Evolutionary conservation across 805 yeast species (phyloP).

Genomic region (Cyberlindnera suaveolens): DNA sequence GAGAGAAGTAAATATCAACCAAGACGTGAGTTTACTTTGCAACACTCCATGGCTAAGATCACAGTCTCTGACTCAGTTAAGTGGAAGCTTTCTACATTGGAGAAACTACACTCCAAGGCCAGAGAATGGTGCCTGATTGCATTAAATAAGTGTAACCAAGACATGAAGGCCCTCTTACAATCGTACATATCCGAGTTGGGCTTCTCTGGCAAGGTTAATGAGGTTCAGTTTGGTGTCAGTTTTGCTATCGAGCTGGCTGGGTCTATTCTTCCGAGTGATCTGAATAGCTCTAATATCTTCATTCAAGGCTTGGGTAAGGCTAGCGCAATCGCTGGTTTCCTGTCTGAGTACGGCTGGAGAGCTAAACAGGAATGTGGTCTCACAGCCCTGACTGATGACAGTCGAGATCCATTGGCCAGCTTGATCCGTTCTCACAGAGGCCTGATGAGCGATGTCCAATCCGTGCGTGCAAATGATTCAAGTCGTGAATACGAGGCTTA

Average conservation of each 20-base stretch:
- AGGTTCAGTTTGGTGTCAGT: slow-evolving; percentile 72
- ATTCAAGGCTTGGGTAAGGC: slow-evolving; percentile 31
- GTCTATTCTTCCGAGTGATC: slow-evolving; percentile 54
- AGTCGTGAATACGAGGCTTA: slow-evolving; percentile 32
- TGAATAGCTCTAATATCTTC: slow-evolving; percentile 51
- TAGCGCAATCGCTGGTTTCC: slow-evolving; percentile 62
- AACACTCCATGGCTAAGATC: slow-evolving; percentile 33
- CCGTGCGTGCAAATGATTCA: slow-evolving; percentile 40
- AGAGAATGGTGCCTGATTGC: slow-evolving; percentile 60
- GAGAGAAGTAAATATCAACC: slow-evolving; percentile 85
- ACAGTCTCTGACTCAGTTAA: slow-evolving; percentile 66
- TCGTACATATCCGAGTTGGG: slow-evolving; percentile 57
- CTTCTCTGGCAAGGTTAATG: slow-evolving; percentile 28
- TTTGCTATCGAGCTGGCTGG: slow-evolving; percentile 91
- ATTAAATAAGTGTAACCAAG: slow-evolving; percentile 56
- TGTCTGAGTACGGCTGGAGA: slow-evolving; percentile 75
- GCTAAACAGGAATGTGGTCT: slow-evolving; percentile 32
- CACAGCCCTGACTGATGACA: slow-evolving; percentile 26
- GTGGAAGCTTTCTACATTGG: slow-evolving; percentile 69
- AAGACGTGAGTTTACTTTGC: slow-evolving; percentile 51
- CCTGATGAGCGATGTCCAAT: slow-evolving; percentile 74
- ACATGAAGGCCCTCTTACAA: slow-evolving; percentile 73
- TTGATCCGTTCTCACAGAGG: slow-evolving; percentile 25
- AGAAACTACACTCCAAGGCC: slow-evolving; percentile 51
- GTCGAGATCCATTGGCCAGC: slow-evolving; percentile 48